A percentile compares a stretch with the other conserved stretches of the same genome.
Evolutionary conservation across 108 stramenopile species (phyloP).

Genomic region (Fragilariopsis cylindrus): DNA sequence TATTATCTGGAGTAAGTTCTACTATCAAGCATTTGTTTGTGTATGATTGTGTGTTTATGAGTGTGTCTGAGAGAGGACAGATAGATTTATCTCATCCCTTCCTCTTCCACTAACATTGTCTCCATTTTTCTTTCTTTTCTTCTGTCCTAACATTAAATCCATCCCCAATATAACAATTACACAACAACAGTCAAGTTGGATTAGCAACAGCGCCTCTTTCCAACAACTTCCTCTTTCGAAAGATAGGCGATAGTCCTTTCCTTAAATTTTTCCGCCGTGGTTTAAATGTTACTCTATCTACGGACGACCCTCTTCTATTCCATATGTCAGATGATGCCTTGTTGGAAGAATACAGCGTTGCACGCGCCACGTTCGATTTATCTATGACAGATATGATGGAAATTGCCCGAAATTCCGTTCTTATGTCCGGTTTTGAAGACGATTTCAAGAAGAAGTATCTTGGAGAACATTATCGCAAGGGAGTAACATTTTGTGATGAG

Average conservation of each 20-base stretch:
- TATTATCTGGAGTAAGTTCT: slow-evolving; percentile 84
- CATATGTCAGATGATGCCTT: slow-evolving; percentile 98
- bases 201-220: slow-evolving; percentile 92
- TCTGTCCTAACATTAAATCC: not conserved
- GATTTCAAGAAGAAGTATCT: slow-evolving; percentile 94
- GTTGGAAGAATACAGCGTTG: slow-evolving; percentile 98
- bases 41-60: not conserved
- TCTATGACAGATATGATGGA: slow-evolving; percentile 98
- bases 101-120: not conserved
- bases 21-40: slow-evolving; percentile 50
- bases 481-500: slow-evolving; percentile 86
- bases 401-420: slow-evolving; percentile 94
- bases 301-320: slow-evolving; percentile 98
- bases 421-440: slow-evolving; percentile 95
- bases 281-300: slow-evolving; percentile 95
- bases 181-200: slow-evolving; percentile 49
- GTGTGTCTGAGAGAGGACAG: not conserved
- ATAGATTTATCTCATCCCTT: too few relatives aligned
- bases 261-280: slow-evolving; percentile 83
- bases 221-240: slow-evolving; percentile 98
- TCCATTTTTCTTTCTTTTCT: slow-evolving; percentile 8
- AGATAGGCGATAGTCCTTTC: slow-evolving; percentile 93
- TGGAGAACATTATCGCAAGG: slow-evolving; percentile 83
- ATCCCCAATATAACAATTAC: not conserved
- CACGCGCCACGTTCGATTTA: slow-evolving; percentile 94